phyloP scores from a whole-genome alignment of 1,284 basidiomycete species.

The Papiliotrema fonsecae region DNA sequence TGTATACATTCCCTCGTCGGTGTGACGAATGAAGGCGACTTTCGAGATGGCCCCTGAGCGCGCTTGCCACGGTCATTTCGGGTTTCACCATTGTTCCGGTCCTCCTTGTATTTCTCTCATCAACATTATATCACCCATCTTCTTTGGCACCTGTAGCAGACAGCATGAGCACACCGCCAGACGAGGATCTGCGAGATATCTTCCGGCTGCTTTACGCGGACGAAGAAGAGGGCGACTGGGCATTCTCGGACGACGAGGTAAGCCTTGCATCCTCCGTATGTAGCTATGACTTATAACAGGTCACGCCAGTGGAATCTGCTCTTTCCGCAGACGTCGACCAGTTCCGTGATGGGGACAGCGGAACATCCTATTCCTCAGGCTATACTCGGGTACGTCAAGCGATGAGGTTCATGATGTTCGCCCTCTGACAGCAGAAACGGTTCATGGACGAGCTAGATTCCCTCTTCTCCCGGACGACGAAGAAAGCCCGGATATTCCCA shows the following conservation, averaged over 20 bases:
- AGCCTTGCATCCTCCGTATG: no score
- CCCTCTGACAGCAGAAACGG: slow-evolving; percentile 13
- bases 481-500: slow-evolving; percentile 18
- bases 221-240: slow-evolving; percentile 15
- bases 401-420: background rate
- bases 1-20: no score
- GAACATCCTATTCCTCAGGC: background rate
- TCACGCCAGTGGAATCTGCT: no score
- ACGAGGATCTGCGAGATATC: slow-evolving; percentile 26
- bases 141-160: no score
- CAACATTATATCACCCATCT: no score
- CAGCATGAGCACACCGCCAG: background rate
- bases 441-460: slow-evolving; percentile 16
- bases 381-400: slow-evolving; percentile 7
- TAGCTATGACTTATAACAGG: no score
- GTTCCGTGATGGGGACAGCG: background rate
- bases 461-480: slow-evolving; percentile 7
- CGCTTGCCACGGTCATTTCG: no score
- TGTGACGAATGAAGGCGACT: no score
- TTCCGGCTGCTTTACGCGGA: slow-evolving; percentile 24
- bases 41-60: no score
- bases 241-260: slow-evolving; percentile 2
- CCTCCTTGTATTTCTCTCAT: no score
- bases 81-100: no score
- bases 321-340: no score